phyloP scores from a whole-genome alignment of 1,284 basidiomycete genomes.

The Serendipita sp. region DNA sequence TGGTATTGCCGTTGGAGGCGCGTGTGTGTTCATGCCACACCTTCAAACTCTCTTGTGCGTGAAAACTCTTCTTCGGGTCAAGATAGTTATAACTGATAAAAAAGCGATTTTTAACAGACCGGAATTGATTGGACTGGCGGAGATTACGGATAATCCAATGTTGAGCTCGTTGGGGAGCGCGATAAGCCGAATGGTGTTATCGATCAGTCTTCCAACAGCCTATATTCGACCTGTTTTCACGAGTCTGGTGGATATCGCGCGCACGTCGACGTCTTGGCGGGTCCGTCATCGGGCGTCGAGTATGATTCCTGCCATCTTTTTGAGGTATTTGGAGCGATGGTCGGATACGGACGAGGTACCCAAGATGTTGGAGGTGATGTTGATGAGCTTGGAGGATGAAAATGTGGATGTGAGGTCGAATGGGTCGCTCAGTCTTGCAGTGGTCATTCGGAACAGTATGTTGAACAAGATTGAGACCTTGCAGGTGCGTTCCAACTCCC shows the following conservation, averaged over 20 bases:
- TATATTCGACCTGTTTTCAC: conserved; percentile 39
- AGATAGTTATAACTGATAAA: neutral
- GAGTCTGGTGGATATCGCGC: conserved; percentile 11
- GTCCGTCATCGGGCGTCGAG: conserved; percentile 61
- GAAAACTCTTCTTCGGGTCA: neutral
- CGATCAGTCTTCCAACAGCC: conserved; percentile 45
- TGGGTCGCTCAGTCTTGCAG: conserved; percentile 80
- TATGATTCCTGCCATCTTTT: conserved; percentile 72
- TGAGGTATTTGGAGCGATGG: conserved; percentile 68
- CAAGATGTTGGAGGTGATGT: conserved; percentile 64
- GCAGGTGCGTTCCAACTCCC: conserved; percentile 37
- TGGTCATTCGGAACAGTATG: conserved; percentile 87
- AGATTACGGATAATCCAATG: neutral
- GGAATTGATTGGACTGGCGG: neutral
- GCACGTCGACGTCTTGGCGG: conserved; percentile 44
- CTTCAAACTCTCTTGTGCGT: neutral
- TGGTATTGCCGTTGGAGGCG: neutral
- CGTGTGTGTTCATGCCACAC: neutral
- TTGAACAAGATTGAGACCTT: conserved; percentile 75
- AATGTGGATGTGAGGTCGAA: conserved; percentile 91
- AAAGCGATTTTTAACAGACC: neutral
- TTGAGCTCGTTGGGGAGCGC: neutral
- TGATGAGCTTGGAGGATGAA: conserved; percentile 75
- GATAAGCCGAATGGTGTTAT: conserved; percentile 40
- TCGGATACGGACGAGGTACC: conserved; percentile 46